Evolutionary conservation across 768 basidiomycete species (phyloP).

Genomic region (Gloeopeniophorella convolvens): DNA sequence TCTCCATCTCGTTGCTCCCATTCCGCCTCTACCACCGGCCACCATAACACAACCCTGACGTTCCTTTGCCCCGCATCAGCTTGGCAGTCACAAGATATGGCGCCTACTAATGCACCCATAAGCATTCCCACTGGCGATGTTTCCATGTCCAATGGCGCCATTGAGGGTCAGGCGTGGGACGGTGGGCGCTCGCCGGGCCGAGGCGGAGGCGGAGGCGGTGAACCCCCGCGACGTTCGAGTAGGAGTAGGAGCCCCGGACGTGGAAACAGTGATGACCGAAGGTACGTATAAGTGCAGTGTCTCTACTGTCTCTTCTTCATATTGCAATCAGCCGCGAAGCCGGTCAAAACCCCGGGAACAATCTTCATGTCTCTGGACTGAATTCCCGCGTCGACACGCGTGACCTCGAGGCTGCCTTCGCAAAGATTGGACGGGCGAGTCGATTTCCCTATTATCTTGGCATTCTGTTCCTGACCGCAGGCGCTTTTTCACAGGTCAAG

Average conservation of each 20-base stretch:
- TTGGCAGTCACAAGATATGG: constrained; percentile 81
- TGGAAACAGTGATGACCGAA: constrained; percentile 40
- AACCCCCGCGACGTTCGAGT: constrained; percentile 59
- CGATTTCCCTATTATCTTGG: not conserved
- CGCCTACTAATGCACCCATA: constrained; percentile 51
- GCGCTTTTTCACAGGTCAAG: constrained; percentile 40
- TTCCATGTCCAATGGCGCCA: constrained; percentile 39
- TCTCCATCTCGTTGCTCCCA: constrained; percentile 24
- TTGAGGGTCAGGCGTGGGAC: constrained; percentile 55
- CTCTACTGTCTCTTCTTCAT: not conserved
- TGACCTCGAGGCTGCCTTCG: constrained; percentile 83
- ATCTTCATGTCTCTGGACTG: constrained; percentile 57
- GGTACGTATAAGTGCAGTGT: constrained; percentile 34
- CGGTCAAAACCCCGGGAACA: constrained; percentile 53
- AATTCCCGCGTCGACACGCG: constrained; percentile 66
- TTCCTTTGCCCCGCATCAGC: constrained; percentile 47
- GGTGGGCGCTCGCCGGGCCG: constrained; percentile 39
- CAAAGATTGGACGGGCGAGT: constrained; percentile 80
- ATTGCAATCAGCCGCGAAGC: constrained; percentile 26
- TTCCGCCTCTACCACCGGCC: constrained; percentile 20
- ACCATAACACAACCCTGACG: constrained; percentile 37
- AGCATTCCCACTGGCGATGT: constrained; percentile 57
- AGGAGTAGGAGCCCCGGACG: constrained; percentile 72
- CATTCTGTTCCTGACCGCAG: constrained; percentile 4
- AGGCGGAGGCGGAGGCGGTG: constrained; percentile 39